Evolutionary conservation across 2,329 filamentous ascomycete genomes (phyloP).

Genomic region (Diaporthe sp.): DNA sequence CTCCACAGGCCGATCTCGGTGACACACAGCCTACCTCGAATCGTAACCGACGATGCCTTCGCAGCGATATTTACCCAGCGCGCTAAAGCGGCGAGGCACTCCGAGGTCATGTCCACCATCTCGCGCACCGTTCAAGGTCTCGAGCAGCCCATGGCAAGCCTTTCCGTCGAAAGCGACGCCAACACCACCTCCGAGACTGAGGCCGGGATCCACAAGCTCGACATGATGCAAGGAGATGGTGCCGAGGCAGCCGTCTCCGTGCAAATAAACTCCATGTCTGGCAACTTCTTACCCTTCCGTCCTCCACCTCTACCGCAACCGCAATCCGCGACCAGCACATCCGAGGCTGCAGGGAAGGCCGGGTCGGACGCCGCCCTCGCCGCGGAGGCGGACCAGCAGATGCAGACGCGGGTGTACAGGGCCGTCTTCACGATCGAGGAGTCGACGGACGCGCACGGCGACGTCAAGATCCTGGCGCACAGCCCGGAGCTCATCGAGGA

Average conservation of each 20-base stretch:
- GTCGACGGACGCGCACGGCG: constrained; percentile 70
- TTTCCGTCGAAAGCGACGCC: constrained; percentile 58
- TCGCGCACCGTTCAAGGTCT: constrained; percentile 71
- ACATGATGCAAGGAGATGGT: constrained; percentile 69
- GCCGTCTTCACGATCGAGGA: constrained; percentile 78
- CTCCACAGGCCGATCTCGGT: constrained; percentile 95
- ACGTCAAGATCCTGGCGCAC: constrained; percentile 73
- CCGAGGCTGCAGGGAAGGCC: constrained; percentile 50
- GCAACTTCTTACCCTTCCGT: constrained; percentile 83
- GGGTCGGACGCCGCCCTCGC: constrained; percentile 46
- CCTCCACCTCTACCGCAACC: constrained; percentile 86
- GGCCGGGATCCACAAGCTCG: constrained; percentile 65
- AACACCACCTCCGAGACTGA: constrained; percentile 56
- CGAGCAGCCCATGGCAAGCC: constrained; percentile 69
- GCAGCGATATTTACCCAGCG: constrained; percentile 83
- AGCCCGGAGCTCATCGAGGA: constrained; percentile 71
- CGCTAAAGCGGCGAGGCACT: constrained; percentile 64
- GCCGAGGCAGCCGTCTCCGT: constrained; percentile 72
- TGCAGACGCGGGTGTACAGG: constrained; percentile 71
- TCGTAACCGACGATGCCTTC: constrained; percentile 81
- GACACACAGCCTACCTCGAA: constrained; percentile 82
- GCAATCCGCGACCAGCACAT: constrained; percentile 55
- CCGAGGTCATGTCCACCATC: constrained; percentile 78
- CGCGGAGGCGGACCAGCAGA: constrained; percentile 53
- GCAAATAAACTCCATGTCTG: constrained; percentile 77